phyloP scores from a whole-genome alignment of 768 basidiomycete species.

The Daedalea quercina region DNA sequence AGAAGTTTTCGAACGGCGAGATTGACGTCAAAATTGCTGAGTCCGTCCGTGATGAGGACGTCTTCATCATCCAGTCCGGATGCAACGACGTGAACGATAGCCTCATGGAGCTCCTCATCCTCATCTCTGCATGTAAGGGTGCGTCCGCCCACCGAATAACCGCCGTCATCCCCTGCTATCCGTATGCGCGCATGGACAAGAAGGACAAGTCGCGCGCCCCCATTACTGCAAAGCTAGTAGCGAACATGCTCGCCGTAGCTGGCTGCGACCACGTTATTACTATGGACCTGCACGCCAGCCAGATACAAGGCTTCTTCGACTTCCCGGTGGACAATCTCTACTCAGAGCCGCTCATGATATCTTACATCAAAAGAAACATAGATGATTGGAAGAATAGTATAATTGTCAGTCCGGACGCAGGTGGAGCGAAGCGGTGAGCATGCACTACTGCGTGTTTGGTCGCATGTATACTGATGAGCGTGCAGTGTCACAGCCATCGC shows the following conservation, averaged over 20 bases:
- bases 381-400: conserved; percentile 82
- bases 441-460: not conserved
- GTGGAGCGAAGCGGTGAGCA: conserved; percentile 93
- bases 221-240: conserved; percentile 96
- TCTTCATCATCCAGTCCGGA: conserved; percentile 95
- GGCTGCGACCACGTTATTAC: conserved; percentile 99
- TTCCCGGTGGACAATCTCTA: conserved; percentile 97
- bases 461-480: not conserved
- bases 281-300: conserved; percentile 97
- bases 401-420: conserved; percentile 95
- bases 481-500: conserved; percentile 87
- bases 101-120: conserved; percentile 97
- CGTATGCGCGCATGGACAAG: conserved; percentile 95
- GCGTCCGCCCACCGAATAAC: conserved; percentile 94
- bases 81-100: conserved; percentile 90
- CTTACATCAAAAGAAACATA: conserved; percentile 86
- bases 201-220: conserved; percentile 95
- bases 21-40: conserved; percentile 93
- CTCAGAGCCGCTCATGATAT: conserved; percentile 91
- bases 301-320: conserved; percentile 99
- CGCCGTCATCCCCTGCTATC: conserved; percentile 96
- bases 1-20: conserved; percentile 93
- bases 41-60: conserved; percentile 95
- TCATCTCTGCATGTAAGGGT: conserved; percentile 97
- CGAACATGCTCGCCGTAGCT: conserved; percentile 95